phyloP scores from a whole-genome alignment of 108 stramenopile genomes.

The Parmales sp. region DNA sequence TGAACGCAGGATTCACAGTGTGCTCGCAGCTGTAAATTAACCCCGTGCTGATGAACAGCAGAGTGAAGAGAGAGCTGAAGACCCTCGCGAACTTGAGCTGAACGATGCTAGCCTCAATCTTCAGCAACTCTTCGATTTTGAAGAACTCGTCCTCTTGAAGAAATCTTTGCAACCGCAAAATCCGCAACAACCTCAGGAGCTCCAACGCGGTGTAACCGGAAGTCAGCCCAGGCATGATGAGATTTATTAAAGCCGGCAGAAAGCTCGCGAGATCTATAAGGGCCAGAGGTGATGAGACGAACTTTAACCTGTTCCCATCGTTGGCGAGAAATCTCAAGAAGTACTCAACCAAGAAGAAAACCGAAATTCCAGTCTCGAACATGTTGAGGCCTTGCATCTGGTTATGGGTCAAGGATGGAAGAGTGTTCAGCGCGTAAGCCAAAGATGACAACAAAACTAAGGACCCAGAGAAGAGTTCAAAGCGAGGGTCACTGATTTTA shows the following conservation, averaged over 20 bases:
- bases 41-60: conserved; percentile 58
- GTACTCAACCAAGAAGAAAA: conserved; percentile 10
- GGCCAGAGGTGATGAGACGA: conserved; percentile 25
- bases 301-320: not conserved
- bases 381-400: not conserved
- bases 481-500: no score
- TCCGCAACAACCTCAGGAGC: conserved; percentile 43
- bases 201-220: conserved; percentile 20
- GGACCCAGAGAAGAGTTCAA: not conserved
- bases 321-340: not conserved
- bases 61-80: conserved; percentile 49
- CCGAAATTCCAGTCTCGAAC: not conserved
- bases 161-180: conserved; percentile 63
- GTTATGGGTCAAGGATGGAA: not conserved
- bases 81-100: conserved; percentile 68
- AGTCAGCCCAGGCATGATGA: not conserved
- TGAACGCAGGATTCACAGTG: conserved; percentile 51
- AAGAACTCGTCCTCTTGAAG: conserved; percentile 50
- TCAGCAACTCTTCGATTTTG: conserved; percentile 34
- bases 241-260: conserved; percentile 29
- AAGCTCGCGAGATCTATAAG: conserved; percentile 37
- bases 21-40: conserved; percentile 68
- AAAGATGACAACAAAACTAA: not conserved
- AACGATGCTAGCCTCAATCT: conserved; percentile 17
- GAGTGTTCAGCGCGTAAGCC: not conserved